Conservation (phyloP, 352 stramenopile species). For the Phytophthora agathidicida region DNA sequence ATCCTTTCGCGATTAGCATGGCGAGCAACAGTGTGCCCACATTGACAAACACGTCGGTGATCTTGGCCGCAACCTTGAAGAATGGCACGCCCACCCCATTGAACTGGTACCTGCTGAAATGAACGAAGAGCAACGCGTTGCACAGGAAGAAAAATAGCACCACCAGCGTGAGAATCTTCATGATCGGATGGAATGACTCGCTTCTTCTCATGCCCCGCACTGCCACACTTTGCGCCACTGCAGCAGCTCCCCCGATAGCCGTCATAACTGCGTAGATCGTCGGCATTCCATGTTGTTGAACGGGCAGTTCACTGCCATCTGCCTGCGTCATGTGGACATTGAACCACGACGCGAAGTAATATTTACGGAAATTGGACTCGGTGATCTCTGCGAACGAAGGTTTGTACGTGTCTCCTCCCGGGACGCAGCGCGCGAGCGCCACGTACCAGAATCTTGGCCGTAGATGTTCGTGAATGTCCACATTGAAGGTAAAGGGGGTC, state of each 20-base stretch:
- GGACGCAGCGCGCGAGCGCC: constrained; percentile 71
- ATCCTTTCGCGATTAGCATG: constrained; percentile 80
- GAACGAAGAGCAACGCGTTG: constrained; percentile 61
- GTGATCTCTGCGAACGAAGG: constrained; percentile 75
- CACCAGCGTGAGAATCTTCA: constrained; percentile 70
- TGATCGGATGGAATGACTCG: constrained; percentile 83
- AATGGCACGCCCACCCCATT: constrained; percentile 76
- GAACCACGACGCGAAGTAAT: constrained; percentile 84
- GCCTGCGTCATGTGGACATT: constrained; percentile 78
- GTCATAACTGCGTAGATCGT: constrained; percentile 61
- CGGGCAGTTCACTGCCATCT: constrained; percentile 66
- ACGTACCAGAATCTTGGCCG: constrained; percentile 78
- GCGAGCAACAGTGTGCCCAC: constrained; percentile 74
- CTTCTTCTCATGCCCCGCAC: constrained; percentile 51
- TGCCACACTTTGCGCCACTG: constrained; percentile 49
- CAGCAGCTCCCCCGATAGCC: constrained; percentile 39
- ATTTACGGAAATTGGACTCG: constrained; percentile 70
- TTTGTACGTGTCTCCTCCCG: constrained; percentile 61
- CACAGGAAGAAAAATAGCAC: constrained; percentile 67
- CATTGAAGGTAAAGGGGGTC: constrained; percentile 63
- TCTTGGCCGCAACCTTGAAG: constrained; percentile 73
- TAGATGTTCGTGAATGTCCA: constrained; percentile 70
- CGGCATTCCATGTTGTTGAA: constrained; percentile 67
- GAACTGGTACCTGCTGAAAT: constrained; percentile 67
- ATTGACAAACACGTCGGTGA: constrained; percentile 70